phyloP scores from a whole-genome alignment of 2,329 filamentous ascomycete genomes.

The Paraphoma sp. region DNA sequence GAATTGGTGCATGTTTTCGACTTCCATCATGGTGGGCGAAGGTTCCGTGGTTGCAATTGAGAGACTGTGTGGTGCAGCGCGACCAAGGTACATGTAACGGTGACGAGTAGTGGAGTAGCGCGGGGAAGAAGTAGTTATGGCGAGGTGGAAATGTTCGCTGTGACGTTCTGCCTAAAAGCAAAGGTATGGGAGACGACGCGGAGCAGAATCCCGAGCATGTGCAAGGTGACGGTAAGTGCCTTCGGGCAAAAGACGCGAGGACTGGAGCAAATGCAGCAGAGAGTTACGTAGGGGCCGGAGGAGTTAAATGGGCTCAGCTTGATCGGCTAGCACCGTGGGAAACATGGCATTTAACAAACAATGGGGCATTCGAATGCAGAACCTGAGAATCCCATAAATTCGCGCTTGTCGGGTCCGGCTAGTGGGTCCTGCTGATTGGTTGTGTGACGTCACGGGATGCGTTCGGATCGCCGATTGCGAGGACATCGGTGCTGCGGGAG shows the following conservation, averaged over 20 bases:
- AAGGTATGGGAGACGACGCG: not conserved
- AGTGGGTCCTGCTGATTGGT: not conserved
- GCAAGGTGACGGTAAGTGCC: not conserved
- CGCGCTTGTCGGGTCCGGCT: not conserved
- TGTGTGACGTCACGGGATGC: not conserved
- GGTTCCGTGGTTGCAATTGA: not conserved
- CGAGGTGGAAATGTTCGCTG: not conserved
- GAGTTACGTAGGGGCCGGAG: not conserved
- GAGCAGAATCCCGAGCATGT: not conserved
- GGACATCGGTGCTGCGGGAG: not conserved
- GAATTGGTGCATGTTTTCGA: conserved; percentile 22
- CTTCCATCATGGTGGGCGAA: conserved; percentile 23
- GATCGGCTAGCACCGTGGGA: not conserved
- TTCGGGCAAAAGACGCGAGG: not conserved
- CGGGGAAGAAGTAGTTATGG: not conserved
- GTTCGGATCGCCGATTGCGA: not conserved
- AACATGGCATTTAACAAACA: not conserved
- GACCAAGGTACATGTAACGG: not conserved
- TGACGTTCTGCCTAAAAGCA: not conserved
- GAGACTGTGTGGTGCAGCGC: not conserved
- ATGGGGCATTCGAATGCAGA: not conserved
- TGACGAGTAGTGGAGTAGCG: not conserved
- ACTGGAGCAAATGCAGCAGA: not conserved
- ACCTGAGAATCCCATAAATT: not conserved
- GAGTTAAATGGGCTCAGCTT: conserved; percentile 5